Evolutionary conservation across 176 grass and related monocot genomes (phyloP).

Genomic region (Aegilops tauschii): DNA sequence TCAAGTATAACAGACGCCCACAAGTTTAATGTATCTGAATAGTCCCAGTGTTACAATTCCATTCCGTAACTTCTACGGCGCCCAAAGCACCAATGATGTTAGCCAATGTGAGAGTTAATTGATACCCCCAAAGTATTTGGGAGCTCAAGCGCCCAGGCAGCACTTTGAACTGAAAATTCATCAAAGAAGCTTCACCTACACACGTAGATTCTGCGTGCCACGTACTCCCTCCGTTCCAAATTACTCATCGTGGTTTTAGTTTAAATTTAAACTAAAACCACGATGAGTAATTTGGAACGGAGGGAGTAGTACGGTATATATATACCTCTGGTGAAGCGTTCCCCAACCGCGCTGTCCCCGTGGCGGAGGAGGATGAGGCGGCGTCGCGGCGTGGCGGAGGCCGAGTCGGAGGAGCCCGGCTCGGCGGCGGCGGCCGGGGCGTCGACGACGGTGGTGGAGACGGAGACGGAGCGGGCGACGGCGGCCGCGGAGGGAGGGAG

Average conservation of each 20-base stretch:
- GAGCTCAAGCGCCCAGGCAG: not conserved
- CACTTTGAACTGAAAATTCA: not conserved
- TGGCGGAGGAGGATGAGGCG: conserved; percentile 87
- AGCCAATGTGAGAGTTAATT: not conserved
- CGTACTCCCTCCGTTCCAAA: no score
- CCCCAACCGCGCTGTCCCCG: conserved; percentile 57
- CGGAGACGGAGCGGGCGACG: conserved; percentile 41
- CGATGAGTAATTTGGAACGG: no score
- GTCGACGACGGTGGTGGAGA: conserved; percentile 44
- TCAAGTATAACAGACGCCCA: not conserved
- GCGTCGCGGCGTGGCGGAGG: conserved; percentile 28
- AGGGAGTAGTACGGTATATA: no score
- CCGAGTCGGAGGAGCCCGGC: not conserved
- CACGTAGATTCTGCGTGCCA: not conserved
- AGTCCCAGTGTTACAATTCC: not conserved
- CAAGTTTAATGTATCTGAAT: not conserved
- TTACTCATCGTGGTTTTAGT: no score
- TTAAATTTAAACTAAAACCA: no score
- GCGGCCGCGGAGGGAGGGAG: conserved; percentile 4
- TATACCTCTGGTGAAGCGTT: conserved; percentile 66
- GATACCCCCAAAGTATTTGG: not conserved
- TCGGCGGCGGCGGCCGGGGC: conserved; percentile 9
- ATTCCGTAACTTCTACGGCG: not conserved
- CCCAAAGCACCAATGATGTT: not conserved
- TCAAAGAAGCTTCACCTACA: not conserved